A percentile compares a stretch with the other conserved stretches of the same genome.
These are phyloP conservation scores for Suhomyces bokatorum DNA, from an alignment of 1,139 yeast species.

Conservation along the genomic window DNA sequence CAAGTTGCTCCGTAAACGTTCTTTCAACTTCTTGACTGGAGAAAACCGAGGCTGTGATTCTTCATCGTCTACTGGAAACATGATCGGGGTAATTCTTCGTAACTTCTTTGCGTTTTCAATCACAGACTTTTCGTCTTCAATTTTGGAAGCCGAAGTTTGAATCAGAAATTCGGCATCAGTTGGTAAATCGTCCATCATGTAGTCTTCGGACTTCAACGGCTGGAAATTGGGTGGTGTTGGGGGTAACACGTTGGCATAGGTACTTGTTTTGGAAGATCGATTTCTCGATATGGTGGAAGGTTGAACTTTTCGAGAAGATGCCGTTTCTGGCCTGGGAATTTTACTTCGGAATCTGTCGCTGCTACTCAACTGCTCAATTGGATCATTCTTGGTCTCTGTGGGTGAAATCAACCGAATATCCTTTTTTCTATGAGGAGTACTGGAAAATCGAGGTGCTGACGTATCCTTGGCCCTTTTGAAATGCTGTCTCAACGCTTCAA, in stretches of 20 bases:
- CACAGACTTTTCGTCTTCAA: slow-evolving; percentile 21
- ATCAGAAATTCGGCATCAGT: slow-evolving; percentile 2
- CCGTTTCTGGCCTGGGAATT: background rate
- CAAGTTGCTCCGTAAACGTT: slow-evolving; percentile 19
- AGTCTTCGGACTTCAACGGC: slow-evolving; percentile 2
- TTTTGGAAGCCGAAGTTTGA: slow-evolving; percentile 8
- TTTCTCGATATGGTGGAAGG: background rate
- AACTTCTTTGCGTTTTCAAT: slow-evolving; percentile 42
- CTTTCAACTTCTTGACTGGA: slow-evolving; percentile 32
- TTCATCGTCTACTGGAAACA: slow-evolving; percentile 38
- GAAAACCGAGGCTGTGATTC: slow-evolving; percentile 32
- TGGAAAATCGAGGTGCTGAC: slow-evolving; percentile 10
- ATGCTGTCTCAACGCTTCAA: slow-evolving; percentile 37
- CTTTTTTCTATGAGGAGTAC: slow-evolving; percentile 2
- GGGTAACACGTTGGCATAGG: slow-evolving; percentile 20
- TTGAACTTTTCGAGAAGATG: background rate
- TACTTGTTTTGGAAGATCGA: background rate
- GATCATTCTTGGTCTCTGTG: background rate
- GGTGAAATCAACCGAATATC: slow-evolving; percentile 6
- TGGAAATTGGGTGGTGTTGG: slow-evolving; percentile 37
- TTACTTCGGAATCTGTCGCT: background rate
- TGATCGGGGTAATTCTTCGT: slow-evolving; percentile 41
- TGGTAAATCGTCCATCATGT: background rate
- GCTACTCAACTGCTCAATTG: background rate
- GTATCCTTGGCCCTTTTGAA: slow-evolving; percentile 32